Base-by-base conservation (phyloP, 116 monocot species). In the Iris pallida region DNA sequence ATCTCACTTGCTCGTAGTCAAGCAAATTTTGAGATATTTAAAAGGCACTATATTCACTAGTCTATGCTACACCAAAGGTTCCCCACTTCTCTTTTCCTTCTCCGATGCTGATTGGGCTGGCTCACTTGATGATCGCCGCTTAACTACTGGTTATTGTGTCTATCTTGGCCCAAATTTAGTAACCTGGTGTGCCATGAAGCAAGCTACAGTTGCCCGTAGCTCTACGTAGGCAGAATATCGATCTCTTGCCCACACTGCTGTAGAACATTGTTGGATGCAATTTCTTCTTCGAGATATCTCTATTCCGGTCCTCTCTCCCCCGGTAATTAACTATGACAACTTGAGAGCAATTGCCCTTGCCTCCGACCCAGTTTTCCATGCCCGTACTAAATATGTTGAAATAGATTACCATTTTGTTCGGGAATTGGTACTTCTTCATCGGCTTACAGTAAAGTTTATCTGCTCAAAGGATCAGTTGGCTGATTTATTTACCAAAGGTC, bases 291-390 rank as follows among this genome's bases (percentile, higher is more conserved):
- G 10, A 4, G 14, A 15, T 20, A 20, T 53, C 7, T 0, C 1
- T 7, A 13, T 49, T 10, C 4, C 48, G 10, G 5, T 53, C 2
- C 19, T 15, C 1, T 16, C 2, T 8, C 15, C 41, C 7, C 68
- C 41, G 3, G 4, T 17, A 0, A 6, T 68, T 16, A 15, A 45
- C 4, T 57, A 45, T 66, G 65, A 74, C 14, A 74, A 66, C 20
- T 5, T 57, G 42, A 40, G 47, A 14, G 53, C 17, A 5, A 43
- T 18, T 3, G 16, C 53, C 3, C 10, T 65, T 0, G 45, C 5
- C 54, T n/a, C 52, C 15, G 54, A 64, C 18, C 64, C 45, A n/a
- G 7, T 73, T 4, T 66, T 74, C 47, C 8, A 66, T 43, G 53
- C 74, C 1, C 49, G 11, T 0, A 66, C 30, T 7, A 46, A 74